Evolutionary conservation across 2,329 filamentous ascomycete genomes (phyloP).

Genomic region (Fulvia fulva): DNA sequence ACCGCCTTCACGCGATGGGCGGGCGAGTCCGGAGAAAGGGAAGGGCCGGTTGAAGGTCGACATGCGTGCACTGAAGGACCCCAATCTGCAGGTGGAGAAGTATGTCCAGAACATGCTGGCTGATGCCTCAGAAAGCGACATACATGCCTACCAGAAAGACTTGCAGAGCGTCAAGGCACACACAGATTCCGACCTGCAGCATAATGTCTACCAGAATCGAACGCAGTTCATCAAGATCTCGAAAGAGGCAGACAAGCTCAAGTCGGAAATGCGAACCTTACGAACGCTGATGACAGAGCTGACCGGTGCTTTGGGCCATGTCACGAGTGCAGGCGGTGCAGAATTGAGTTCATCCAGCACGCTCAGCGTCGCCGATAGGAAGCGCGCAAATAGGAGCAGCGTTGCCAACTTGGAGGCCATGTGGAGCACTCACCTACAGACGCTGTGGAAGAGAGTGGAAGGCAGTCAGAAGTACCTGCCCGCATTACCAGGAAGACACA

Average conservation of each 20-base stretch:
- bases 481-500: constrained; percentile 83
- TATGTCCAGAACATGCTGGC: constrained; percentile 60
- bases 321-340: constrained; percentile 39
- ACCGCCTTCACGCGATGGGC: constrained; percentile 23
- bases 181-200: constrained; percentile 79
- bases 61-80: constrained; percentile 72
- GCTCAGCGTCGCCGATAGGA: constrained; percentile 40
- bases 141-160: constrained; percentile 72
- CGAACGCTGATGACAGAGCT: constrained; percentile 89
- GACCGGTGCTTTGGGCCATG: constrained; percentile 51
- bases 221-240: constrained; percentile 99
- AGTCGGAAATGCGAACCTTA: constrained; percentile 89
- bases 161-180: constrained; percentile 73
- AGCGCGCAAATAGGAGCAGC: constrained; percentile 78
- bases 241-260: constrained; percentile 97
- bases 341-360: constrained; percentile 35
- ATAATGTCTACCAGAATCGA: constrained; percentile 88
- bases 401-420: constrained; percentile 70
- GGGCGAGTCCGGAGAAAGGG: constrained; percentile 33
- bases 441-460: constrained; percentile 94
- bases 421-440: constrained; percentile 66
- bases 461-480: constrained; percentile 96
- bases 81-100: constrained; percentile 74
- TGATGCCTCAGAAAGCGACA: constrained; percentile 83
- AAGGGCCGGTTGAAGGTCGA: constrained; percentile 62